phyloP scores from a whole-genome alignment of 352 stramenopile genomes.

The Phytophthora aleatoria region DNA sequence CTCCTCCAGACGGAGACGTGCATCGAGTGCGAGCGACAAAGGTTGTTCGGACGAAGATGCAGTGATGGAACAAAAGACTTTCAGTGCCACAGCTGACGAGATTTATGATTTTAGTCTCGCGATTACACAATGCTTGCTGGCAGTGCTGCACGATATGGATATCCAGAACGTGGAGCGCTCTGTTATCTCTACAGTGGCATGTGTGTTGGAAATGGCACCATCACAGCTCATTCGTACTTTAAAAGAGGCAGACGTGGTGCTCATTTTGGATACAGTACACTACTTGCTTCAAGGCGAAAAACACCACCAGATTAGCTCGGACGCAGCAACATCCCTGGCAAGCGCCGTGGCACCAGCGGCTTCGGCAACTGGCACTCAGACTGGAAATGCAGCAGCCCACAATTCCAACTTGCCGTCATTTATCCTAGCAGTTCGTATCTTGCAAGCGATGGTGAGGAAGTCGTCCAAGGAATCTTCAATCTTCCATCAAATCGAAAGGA shows the following conservation, averaged over 20 bases:
- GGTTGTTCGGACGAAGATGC: conserved; percentile 12
- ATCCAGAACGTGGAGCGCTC: conserved; percentile 71
- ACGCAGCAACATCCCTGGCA: neutral
- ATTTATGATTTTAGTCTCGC: conserved; percentile 55
- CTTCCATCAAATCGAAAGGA: conserved; percentile 83
- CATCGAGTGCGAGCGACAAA: conserved; percentile 17
- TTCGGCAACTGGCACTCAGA: neutral
- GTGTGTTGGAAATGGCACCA: conserved; percentile 76
- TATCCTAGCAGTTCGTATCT: conserved; percentile 75
- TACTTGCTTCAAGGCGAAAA: conserved; percentile 67
- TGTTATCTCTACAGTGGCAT: conserved; percentile 68
- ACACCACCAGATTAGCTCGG: conserved; percentile 9
- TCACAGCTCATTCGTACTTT: conserved; percentile 56
- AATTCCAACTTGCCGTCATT: conserved; percentile 58
- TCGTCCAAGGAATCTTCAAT: conserved; percentile 59
- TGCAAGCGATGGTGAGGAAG: conserved; percentile 74
- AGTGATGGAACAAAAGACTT: conserved; percentile 17
- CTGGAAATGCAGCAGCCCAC: conserved; percentile 17
- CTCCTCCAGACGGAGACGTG: neutral
- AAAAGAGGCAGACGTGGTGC: conserved; percentile 54
- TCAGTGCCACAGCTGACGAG: conserved; percentile 41
- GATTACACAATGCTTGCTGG: conserved; percentile 52
- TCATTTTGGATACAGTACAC: conserved; percentile 73
- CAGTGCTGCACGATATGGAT: conserved; percentile 60
- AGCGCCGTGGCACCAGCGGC: neutral